These are phyloP conservation scores for Aspergillus puulaauensis DNA, from an alignment of 2,329 filamentous ascomycete genomes.

Conservation along the genomic window DNA sequence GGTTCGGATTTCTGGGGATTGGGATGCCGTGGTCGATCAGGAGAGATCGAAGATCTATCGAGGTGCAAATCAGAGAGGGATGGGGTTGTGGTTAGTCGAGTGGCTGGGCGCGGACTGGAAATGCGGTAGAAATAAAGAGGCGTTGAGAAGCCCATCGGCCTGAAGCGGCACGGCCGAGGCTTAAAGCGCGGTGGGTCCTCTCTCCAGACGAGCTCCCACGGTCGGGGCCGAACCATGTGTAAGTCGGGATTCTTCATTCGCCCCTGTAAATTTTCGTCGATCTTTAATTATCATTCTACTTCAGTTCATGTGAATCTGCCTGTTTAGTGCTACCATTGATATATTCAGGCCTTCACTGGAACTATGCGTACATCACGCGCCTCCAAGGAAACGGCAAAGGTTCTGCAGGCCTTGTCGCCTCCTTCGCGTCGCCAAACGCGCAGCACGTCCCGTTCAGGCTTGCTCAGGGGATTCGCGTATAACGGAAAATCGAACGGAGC, in stretches of 20 bases:
- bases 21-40: not conserved
- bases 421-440: constrained; percentile 44
- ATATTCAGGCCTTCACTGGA: not conserved
- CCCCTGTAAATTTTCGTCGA: constrained; percentile 12
- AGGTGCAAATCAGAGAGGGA: not conserved
- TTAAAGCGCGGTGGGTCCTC: constrained; percentile 10
- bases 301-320: constrained; percentile 22
- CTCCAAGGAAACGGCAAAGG: constrained; percentile 58
- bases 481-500: constrained; percentile 26
- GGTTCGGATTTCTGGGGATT: not conserved
- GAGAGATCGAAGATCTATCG: not conserved
- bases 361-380: constrained; percentile 57
- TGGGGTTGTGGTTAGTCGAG: not conserved
- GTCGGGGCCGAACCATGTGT: constrained; percentile 12
- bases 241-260: constrained; percentile 7
- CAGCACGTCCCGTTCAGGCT: constrained; percentile 37
- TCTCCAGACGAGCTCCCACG: constrained; percentile 14
- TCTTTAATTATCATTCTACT: constrained; percentile 5
- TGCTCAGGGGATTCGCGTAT: constrained; percentile 29
- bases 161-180: constrained; percentile 13
- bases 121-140: constrained; percentile 1
- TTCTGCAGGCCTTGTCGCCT: constrained; percentile 51
- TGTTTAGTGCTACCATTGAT: not conserved
- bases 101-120: constrained; percentile 5
- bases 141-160: not conserved